These are phyloP conservation scores for Casuarina glauca DNA, from an alignment of 306 rosid genomes.

Conservation along the genomic window DNA sequence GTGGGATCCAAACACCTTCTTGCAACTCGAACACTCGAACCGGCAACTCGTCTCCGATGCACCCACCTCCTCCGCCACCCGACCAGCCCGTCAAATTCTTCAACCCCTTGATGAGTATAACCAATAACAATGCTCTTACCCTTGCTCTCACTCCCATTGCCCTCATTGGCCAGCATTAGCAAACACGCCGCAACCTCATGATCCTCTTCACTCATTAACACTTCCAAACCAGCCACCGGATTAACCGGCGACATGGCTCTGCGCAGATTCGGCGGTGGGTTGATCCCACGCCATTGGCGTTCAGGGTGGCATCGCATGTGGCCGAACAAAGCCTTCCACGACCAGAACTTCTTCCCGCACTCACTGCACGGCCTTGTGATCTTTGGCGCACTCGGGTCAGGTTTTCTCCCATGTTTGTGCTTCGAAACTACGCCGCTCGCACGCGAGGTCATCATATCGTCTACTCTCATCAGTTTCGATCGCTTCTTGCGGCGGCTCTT, in stretches of 20 bases:
- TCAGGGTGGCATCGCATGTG: slow-evolving; percentile 98
- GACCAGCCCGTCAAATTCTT: neutral
- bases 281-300: slow-evolving; percentile 83
- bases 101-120: neutral
- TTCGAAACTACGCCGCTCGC: neutral
- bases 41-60: slow-evolving; percentile 4
- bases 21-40: slow-evolving; percentile 75
- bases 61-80: neutral
- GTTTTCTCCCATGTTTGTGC: slow-evolving; percentile 35
- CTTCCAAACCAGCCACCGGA: neutral
- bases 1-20: slow-evolving; percentile 74
- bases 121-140: neutral
- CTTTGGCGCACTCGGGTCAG: slow-evolving; percentile 39
- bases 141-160: neutral
- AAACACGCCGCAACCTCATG: slow-evolving; percentile 61
- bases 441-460: neutral
- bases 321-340: slow-evolving; percentile 81
- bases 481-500: slow-evolving; percentile 45
- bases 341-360: slow-evolving; percentile 77
- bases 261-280: slow-evolving; percentile 50
- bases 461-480: slow-evolving; percentile 21
- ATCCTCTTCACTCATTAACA: slow-evolving; percentile 42
- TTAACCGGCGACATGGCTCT: neutral
- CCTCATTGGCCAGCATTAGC: slow-evolving; percentile 47
- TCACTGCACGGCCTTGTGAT: slow-evolving; percentile 59